Conservation (phyloP, 2,329 filamentous ascomycete species). For the Fusarium proliferatum region DNA sequence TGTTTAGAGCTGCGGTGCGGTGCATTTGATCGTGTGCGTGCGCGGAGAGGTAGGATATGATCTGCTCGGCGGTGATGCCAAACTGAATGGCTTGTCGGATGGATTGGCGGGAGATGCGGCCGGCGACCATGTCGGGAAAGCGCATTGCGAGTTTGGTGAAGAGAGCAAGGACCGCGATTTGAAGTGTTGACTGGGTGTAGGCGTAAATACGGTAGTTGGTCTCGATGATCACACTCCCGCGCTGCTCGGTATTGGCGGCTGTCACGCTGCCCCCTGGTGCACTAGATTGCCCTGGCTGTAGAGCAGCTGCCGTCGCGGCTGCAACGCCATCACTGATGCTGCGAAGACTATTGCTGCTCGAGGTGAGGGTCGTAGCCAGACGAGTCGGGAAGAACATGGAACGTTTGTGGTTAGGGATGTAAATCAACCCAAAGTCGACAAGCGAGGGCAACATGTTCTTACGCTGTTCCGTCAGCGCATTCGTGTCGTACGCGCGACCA, state of each 20-base stretch:
- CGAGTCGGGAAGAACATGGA: slow-evolving; percentile 88
- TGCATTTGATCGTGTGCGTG: slow-evolving; percentile 97
- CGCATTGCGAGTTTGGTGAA: slow-evolving; percentile 90
- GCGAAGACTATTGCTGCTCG: slow-evolving; percentile 78
- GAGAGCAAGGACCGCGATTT: slow-evolving; percentile 92
- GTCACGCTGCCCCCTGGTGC: slow-evolving; percentile 49
- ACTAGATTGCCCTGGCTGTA: slow-evolving; percentile 51
- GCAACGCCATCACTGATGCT: slow-evolving; percentile 76
- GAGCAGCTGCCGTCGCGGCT: slow-evolving; percentile 67
- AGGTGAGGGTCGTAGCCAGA: slow-evolving; percentile 89
- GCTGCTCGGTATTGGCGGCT: slow-evolving; percentile 56
- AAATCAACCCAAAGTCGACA: slow-evolving; percentile 92
- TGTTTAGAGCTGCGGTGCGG: slow-evolving; percentile 67
- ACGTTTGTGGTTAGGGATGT: slow-evolving; percentile 69
- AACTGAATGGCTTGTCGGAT: slow-evolving; percentile 87
- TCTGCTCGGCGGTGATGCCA: slow-evolving; percentile 95
- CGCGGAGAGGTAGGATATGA: slow-evolving; percentile 90
- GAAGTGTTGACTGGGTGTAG: slow-evolving; percentile 92
- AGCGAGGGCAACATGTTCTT: slow-evolving; percentile 90
- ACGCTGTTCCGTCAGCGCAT: slow-evolving; percentile 83
- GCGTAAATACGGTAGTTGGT: slow-evolving; percentile 98
- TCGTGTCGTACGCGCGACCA: slow-evolving; percentile 89
- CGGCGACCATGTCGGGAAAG: slow-evolving; percentile 93
- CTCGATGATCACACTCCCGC: slow-evolving; percentile 93
- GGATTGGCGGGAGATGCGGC: slow-evolving; percentile 88